These are phyloP conservation scores for Pleurotus ostreatus DNA, from an alignment of 768 basidiomycete species.

Conservation along the genomic window DNA sequence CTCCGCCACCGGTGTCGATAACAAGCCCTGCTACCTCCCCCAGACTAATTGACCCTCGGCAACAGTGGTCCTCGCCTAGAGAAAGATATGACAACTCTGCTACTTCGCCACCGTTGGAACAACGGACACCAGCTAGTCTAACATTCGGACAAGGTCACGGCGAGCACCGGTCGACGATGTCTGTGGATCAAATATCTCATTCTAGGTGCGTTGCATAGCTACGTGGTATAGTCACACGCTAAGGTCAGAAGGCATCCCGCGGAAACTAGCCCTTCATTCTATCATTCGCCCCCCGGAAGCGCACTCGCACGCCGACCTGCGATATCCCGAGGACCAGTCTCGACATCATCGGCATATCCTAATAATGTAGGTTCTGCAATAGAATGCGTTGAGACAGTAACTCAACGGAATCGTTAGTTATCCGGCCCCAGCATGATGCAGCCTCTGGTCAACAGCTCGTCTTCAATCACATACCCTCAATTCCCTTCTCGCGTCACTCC, in stretches of 20 bases:
- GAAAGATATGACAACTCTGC: background rate
- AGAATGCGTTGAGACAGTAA: conserved; percentile 14
- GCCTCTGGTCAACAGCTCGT: conserved; percentile 33
- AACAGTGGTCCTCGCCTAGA: background rate
- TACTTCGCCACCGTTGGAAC: background rate
- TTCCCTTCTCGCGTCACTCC: conserved; percentile 36
- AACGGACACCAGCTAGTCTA: conserved; percentile 9
- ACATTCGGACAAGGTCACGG: background rate
- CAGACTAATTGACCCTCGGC: background rate
- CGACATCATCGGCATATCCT: conserved; percentile 19
- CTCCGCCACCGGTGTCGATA: background rate
- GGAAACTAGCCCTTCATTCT: conserved; percentile 23
- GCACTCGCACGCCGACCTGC: conserved; percentile 13
- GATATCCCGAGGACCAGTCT: conserved; percentile 10
- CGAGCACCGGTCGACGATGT: conserved; percentile 28
- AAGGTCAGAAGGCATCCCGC: conserved; percentile 32
- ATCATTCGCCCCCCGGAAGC: conserved; percentile 10
- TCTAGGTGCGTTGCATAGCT: conserved; percentile 29
- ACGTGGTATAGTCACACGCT: too few relatives aligned
- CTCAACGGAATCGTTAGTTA: conserved; percentile 18
- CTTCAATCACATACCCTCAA: conserved; percentile 54
- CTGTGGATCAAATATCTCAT: conserved; percentile 39
- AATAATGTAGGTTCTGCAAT: background rate
- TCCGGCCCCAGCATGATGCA: conserved; percentile 17
- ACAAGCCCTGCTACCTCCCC: background rate